A percentile compares a stretch with the other conserved stretches of the same genome.
Conservation (phyloP, 2,329 filamentous ascomycete genomes). For the Grosmannia serpens region DNA sequence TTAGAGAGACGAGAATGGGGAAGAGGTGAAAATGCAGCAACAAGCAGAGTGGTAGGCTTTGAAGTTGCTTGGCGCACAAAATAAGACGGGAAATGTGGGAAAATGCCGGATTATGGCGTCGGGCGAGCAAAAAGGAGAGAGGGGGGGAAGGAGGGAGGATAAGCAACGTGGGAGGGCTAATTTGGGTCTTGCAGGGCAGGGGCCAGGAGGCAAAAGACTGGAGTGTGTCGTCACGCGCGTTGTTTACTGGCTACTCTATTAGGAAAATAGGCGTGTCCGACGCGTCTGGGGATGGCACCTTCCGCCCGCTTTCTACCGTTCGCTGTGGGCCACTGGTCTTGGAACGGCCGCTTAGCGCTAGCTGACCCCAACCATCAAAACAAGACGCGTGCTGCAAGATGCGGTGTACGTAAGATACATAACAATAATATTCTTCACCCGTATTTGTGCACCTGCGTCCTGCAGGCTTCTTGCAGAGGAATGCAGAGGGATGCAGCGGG, state of each 20-base stretch:
- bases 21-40: neutral
- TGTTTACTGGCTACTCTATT: slow-evolving; percentile 14
- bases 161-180: neutral
- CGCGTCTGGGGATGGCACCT: slow-evolving; percentile 10
- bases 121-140: neutral
- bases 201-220: neutral
- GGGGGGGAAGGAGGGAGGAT: slow-evolving; percentile 1
- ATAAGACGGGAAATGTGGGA: neutral
- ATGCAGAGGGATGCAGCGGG: neutral
- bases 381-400: neutral
- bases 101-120: neutral
- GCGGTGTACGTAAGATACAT: neutral
- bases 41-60: neutral
- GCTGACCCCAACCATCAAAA: neutral
- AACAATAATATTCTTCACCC: neutral
- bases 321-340: neutral
- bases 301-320: neutral
- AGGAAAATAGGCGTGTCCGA: slow-evolving; percentile 12
- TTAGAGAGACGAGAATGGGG: neutral
- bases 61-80: neutral
- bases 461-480: neutral
- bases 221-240: slow-evolving; percentile 10
- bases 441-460: neutral
- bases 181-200: neutral
- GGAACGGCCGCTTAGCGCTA: neutral